A percentile compares a stretch with the other conserved stretches of the same genome.
These are phyloP conservation scores for Candida sp. DNA, from an alignment of 1,139 yeast genomes.

Conservation along the genomic window DNA sequence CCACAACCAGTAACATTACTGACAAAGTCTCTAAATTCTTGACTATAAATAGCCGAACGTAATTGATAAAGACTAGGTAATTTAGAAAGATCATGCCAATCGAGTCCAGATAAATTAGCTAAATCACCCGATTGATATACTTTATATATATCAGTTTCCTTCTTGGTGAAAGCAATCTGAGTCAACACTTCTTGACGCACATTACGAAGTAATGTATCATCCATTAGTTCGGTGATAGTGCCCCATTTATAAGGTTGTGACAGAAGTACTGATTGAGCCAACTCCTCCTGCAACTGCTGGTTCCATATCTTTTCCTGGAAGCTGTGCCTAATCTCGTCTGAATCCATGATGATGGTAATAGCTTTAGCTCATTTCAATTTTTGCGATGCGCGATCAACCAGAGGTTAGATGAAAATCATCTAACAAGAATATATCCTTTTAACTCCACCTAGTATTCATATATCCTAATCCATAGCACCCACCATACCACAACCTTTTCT, in stretches of 20 bases:
- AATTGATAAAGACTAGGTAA: constrained; percentile 73
- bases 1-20: constrained; percentile 87
- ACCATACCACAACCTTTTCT: no score
- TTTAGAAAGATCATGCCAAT: constrained; percentile 69
- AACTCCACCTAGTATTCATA: no score
- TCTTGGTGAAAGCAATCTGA: constrained; percentile 86
- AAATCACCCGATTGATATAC: constrained; percentile 95
- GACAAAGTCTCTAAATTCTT: constrained; percentile 78
- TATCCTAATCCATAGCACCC: no score
- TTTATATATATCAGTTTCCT: constrained; percentile 96
- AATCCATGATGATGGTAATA: no score
- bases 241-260: constrained; percentile 92
- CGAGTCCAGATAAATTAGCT: constrained; percentile 86
- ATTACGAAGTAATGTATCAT: constrained; percentile 70
- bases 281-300: constrained; percentile 32
- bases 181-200: constrained; percentile 83
- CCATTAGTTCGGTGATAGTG: constrained; percentile 65
- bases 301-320: constrained; percentile 59
- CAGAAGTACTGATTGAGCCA: constrained; percentile 38
- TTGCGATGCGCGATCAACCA: background rate
- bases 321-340: constrained; percentile 34
- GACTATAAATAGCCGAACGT: constrained; percentile 83
- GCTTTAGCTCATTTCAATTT: background rate
- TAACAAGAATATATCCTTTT: no score
- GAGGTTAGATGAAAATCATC: no score